Percentiles rank a stretch among this genome's conserved stretches.
phyloP scores from a whole-genome alignment of 768 basidiomycete genomes.

The Amanita inopinata region DNA sequence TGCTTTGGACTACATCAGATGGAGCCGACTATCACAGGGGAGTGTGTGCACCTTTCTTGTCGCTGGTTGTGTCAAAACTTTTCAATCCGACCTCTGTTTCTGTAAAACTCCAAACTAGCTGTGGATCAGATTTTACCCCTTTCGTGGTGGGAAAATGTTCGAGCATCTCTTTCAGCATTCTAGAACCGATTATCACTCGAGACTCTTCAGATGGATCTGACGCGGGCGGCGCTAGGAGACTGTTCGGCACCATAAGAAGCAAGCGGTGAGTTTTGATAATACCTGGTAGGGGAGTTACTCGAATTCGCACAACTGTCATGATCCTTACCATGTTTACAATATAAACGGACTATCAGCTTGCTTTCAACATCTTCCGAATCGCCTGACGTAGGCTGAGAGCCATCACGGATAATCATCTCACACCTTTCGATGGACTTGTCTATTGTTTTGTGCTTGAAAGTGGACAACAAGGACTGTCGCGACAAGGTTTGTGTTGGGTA shows the following conservation, averaged over 20 bases:
- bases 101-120: conserved; percentile 74
- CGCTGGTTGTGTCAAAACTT: conserved; percentile 57
- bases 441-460: conserved; percentile 62
- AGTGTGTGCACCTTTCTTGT: conserved; percentile 39
- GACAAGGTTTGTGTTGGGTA: neutral
- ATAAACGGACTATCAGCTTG: conserved; percentile 58
- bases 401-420: conserved; percentile 61
- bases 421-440: conserved; percentile 74
- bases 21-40: neutral
- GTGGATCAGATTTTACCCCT: conserved; percentile 60
- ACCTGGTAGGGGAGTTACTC: conserved; percentile 30
- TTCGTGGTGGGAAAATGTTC: conserved; percentile 70
- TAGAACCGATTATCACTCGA: conserved; percentile 60
- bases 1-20: conserved; percentile 26
- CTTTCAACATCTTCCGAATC: conserved; percentile 55
- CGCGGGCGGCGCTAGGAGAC: conserved; percentile 57
- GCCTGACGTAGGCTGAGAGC: conserved; percentile 21
- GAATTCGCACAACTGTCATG: neutral
- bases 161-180: conserved; percentile 64
- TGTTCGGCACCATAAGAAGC: conserved; percentile 44
- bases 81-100: conserved; percentile 59
- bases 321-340: conserved; percentile 73
- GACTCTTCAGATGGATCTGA: conserved; percentile 52
- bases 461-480: conserved; percentile 54
- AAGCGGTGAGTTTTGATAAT: conserved; percentile 77